These are phyloP conservation scores for Plasmopara muralis DNA, from an alignment of 352 stramenopile species.

Conservation along the genomic window DNA sequence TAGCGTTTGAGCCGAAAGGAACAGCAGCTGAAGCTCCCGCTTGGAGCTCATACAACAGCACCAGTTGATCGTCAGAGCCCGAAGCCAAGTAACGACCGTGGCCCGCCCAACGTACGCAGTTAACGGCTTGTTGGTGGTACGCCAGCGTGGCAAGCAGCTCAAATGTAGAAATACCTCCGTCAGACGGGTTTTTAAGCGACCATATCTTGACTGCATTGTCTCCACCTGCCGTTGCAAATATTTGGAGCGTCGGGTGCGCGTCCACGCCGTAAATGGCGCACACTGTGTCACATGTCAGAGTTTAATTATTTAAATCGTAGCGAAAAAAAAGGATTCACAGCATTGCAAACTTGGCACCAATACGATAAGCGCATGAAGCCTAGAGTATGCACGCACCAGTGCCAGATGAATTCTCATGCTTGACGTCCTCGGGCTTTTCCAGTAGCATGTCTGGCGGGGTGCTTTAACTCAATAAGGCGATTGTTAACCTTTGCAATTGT, in stretches of 20 bases:
- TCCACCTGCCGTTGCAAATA: conserved; percentile 76
- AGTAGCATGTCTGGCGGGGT: conserved; percentile 50
- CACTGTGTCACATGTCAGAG: conserved; percentile 19
- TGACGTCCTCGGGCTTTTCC: conserved; percentile 73
- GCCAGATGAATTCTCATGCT: conserved; percentile 63
- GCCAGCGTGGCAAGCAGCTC: conserved; percentile 74
- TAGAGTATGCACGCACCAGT: conserved; percentile 31
- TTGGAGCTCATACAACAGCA: conserved; percentile 80
- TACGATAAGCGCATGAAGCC: background rate
- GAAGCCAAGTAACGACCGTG: conserved; percentile 78
- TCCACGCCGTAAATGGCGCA: conserved; percentile 83
- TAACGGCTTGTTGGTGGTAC: conserved; percentile 81
- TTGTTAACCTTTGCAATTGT: background rate
- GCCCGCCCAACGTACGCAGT: conserved; percentile 77
- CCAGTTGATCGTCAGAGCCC: conserved; percentile 76
- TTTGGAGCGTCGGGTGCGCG: conserved; percentile 58
- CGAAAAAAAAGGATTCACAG: background rate
- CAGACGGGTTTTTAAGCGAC: conserved; percentile 36
- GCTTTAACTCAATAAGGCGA: background rate
- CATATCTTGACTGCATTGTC: conserved; percentile 84
- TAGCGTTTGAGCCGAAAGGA: conserved; percentile 71
- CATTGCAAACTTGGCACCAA: background rate
- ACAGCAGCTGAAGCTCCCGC: conserved; percentile 50
- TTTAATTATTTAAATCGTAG: conserved; percentile 6
- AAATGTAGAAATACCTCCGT: conserved; percentile 54